Base-by-base conservation (phyloP, 75 land plant species). In the Sequoia sempervirens region DNA sequence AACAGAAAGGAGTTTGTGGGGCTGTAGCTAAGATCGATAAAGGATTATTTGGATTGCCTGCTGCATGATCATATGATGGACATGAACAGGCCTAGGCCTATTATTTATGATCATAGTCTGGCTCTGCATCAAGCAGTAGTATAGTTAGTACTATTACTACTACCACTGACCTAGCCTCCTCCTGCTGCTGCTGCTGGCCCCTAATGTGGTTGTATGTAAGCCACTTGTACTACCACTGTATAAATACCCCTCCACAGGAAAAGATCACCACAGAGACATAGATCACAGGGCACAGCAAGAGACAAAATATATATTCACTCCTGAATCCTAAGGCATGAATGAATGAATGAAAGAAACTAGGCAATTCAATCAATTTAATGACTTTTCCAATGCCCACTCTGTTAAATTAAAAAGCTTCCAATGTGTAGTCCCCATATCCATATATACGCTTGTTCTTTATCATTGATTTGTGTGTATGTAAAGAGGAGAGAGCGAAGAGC, bases 1-100 rank as follows among this genome's bases (percentile, higher is more conserved):
- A 81, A 81, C 82, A 50, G 61, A 81, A 81, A 50, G 61, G 61
- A 53, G 61, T 34, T 36, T 81, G 61, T 81, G 52, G 80, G 80
- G 52, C 11, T 78, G 80, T n/a, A 78, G 80, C 80, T 78, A 78
- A 78, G 47, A 78, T 78, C 47, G 47, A 78, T 78, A 43, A 78
- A 78, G 46, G 50, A 45, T 40, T 40, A 45, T 78, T 78, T 78
- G 80, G 80, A 78, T 45, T 78, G 73, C 36, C 36, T 70, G 13
- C 28, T 78, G 80, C 80, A 78, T 78, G 47, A 78, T 78, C 50
- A n/a, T 78, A 45, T 78, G 26, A 45, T 5, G 47, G 46, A 45
- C 37, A 64, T 70, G 73, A 32, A 30, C 32, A 12, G 66, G n/a
- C 36, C 73, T 78, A 78, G n/a, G 47, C 46, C 45, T 78, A 43